phyloP scores from a whole-genome alignment of 441 rosid species.

The Macaranga tanarius region DNA sequence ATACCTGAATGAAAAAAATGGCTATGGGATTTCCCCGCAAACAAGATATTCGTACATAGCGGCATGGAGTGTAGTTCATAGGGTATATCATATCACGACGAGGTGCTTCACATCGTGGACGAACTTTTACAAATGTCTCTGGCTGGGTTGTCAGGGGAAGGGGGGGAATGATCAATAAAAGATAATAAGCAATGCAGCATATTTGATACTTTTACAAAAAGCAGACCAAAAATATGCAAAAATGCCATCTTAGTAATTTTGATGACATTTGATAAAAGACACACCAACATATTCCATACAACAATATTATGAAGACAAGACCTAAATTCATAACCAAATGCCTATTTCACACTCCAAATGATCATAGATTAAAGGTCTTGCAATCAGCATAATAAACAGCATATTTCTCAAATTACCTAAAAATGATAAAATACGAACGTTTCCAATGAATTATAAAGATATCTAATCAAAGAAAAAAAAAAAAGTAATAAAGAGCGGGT shows the following conservation, averaged over 20 bases:
- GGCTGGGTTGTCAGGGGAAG: conserved; percentile 49
- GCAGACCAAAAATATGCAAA: background rate
- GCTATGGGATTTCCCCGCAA: conserved; percentile 90
- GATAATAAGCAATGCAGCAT: background rate
- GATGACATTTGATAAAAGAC: background rate
- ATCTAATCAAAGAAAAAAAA: background rate
- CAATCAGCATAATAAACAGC: background rate
- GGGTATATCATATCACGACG: conserved; percentile 85
- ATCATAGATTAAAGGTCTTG: background rate
- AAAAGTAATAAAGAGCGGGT: background rate
- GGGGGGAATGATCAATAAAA: conserved; percentile 6
- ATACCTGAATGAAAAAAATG: conserved; percentile 82
- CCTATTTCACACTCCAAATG: background rate
- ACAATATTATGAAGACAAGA: background rate
- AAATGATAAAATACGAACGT: background rate
- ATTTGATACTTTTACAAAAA: conserved; percentile 14
- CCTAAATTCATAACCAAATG: background rate
- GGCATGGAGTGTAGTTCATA: conserved; percentile 76
- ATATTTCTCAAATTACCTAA: background rate
- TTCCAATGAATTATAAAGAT: background rate
- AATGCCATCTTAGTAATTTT: background rate
- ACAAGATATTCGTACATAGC: conserved; percentile 81
- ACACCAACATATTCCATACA: no score
- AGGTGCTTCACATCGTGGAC: conserved; percentile 93
- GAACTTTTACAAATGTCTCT: conserved; percentile 77